Conservation (phyloP, 2,329 filamentous ascomycete species). For the Verticillium dahliae region DNA sequence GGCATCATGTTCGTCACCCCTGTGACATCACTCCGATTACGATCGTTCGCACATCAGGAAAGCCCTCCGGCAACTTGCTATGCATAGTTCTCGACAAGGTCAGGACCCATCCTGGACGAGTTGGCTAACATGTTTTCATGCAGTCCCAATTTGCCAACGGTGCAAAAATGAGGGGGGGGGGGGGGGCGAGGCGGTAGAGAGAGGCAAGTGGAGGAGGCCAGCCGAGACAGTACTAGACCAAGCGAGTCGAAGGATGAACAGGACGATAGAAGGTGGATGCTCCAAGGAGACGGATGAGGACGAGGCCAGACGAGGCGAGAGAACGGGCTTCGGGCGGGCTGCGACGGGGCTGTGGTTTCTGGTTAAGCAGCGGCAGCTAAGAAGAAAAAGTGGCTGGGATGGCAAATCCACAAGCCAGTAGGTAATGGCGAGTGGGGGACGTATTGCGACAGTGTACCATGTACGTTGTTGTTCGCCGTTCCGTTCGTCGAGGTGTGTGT, state of each 20-base stretch:
- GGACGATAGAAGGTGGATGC: not conserved
- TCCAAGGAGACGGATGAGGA: not conserved
- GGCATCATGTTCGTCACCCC: too few species aligned
- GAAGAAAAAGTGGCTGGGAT: constrained; percentile 1
- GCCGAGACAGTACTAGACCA: not conserved
- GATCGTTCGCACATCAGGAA: too few species aligned
- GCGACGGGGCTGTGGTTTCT: not conserved
- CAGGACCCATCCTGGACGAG: too few species aligned
- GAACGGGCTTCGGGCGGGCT: not conserved
- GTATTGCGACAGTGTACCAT: constrained; percentile 5
- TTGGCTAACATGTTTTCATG: too few species aligned
- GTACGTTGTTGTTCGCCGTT: not conserved
- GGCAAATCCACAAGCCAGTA: not conserved
- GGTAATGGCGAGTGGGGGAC: constrained; percentile 2
- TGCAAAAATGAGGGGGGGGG: not conserved
- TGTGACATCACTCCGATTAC: too few species aligned
- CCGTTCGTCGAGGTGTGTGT: not conserved
- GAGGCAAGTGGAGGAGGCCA: not conserved
- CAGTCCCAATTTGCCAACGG: too few species aligned
- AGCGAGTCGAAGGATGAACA: constrained; percentile 1
- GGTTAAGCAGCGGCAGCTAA: constrained; percentile 1
- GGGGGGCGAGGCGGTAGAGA: too few species aligned
- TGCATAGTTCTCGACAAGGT: too few species aligned
- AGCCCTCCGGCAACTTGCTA: too few species aligned
- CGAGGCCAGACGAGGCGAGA: not conserved